These are phyloP conservation scores for Cenchrus fungigraminus DNA, from an alignment of 176 grass and related monocot genomes.

Conservation along the genomic window DNA sequence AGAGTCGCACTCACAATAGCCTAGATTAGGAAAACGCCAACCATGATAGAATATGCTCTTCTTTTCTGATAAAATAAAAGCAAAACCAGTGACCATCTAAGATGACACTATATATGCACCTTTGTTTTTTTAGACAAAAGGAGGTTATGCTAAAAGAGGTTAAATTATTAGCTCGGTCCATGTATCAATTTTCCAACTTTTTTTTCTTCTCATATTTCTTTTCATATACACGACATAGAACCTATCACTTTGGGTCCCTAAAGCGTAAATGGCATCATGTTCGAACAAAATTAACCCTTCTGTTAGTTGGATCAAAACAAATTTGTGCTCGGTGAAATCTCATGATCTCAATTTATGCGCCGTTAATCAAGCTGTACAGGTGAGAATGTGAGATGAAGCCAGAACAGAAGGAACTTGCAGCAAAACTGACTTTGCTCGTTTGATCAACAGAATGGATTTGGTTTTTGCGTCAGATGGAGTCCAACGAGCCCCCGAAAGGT, in stretches of 20 bases:
- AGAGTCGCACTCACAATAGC: slow-evolving; percentile 11
- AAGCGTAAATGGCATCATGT: background rate
- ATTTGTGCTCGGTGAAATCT: background rate
- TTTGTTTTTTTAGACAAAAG: background rate
- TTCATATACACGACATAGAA: slow-evolving; percentile 26
- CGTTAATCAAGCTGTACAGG: too few relatives aligned
- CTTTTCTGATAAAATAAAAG: slow-evolving; percentile 29
- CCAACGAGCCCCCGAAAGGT: background rate
- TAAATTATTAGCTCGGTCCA: slow-evolving; percentile 46
- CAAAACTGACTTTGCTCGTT: background rate
- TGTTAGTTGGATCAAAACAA: slow-evolving; percentile 16
- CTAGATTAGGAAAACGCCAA: slow-evolving; percentile 27
- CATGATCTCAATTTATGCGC: too few relatives aligned
- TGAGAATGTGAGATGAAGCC: background rate
- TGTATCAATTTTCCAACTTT: background rate
- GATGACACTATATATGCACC: background rate
- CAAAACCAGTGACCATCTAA: slow-evolving; percentile 17
- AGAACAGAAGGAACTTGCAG: slow-evolving; percentile 8
- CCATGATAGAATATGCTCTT: background rate
- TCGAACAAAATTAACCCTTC: background rate
- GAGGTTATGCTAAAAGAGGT: slow-evolving; percentile 22
- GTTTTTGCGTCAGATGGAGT: slow-evolving; percentile 2
- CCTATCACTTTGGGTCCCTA: slow-evolving; percentile 18
- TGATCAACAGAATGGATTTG: background rate
- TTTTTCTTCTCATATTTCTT: slow-evolving; percentile 33